Evolutionary conservation across 495 filamentous ascomycete species (phyloP).

Genomic region (Lasiosphaeria hispida): DNA sequence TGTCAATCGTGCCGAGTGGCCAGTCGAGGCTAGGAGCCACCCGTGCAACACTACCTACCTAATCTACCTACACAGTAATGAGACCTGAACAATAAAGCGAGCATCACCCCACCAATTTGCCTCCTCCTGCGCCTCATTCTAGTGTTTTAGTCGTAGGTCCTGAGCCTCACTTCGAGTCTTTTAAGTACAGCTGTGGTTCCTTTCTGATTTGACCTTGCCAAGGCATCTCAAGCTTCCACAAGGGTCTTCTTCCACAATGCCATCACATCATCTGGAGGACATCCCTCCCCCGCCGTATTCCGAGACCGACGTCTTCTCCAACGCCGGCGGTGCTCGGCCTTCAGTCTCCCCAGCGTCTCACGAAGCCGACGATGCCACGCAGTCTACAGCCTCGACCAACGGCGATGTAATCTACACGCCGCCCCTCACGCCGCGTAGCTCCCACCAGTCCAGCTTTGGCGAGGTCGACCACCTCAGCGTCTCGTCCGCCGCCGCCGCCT

Average conservation of each 20-base stretch:
- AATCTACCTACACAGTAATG: no score
- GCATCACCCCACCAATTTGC: no score
- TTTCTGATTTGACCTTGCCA: background rate
- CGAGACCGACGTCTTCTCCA: conserved; percentile 49
- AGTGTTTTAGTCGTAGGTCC: no score
- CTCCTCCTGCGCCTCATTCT: no score
- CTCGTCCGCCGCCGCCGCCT: conserved; percentile 30
- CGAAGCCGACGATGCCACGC: conserved; percentile 23
- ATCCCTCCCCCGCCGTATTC: conserved; percentile 49
- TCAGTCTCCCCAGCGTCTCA: conserved; percentile 18
- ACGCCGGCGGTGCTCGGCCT: conserved; percentile 21
- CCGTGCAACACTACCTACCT: no score
- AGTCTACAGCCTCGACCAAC: conserved; percentile 34
- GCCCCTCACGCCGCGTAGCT: conserved; percentile 39
- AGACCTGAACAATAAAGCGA: no score
- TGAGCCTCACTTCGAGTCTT: no score
- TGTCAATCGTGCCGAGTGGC: no score
- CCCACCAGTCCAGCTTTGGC: conserved; percentile 23
- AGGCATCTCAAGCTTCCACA: background rate
- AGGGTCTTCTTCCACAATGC: conserved; percentile 16
- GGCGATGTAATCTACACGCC: conserved; percentile 48
- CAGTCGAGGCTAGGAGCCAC: no score
- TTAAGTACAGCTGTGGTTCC: no score
- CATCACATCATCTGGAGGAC: conserved; percentile 28
- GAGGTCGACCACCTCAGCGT: conserved; percentile 26